Conservation (phyloP, 148 eudicot genomes). For the Oxyria digyna region DNA sequence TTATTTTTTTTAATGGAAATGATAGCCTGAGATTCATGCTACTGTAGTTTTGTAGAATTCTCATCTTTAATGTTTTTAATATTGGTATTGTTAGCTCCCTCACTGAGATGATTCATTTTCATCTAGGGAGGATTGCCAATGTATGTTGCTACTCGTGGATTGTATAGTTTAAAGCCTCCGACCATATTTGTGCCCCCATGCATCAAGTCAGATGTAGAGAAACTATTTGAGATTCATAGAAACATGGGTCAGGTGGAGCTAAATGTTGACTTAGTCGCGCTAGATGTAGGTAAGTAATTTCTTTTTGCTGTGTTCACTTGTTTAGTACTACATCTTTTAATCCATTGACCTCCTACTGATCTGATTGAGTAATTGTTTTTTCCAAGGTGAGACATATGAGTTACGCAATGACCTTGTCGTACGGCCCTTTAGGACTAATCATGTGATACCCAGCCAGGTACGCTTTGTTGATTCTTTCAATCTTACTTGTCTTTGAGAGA, state of each 20-base stretch:
- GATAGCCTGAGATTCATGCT: neutral
- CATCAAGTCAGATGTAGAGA: slow-evolving; percentile 82
- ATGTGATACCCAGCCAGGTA: slow-evolving; percentile 94
- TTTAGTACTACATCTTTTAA: neutral
- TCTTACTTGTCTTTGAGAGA: neutral
- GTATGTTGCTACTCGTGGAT: slow-evolving; percentile 89
- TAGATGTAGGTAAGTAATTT: slow-evolving; percentile 55
- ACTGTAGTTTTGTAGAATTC: neutral
- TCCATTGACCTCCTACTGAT: neutral
- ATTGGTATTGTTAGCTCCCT: neutral
- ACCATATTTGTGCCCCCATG: slow-evolving; percentile 86
- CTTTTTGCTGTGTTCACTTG: neutral
- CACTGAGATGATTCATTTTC: slow-evolving; percentile 13
- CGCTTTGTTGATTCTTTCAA: slow-evolving; percentile 10
- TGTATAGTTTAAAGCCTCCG: slow-evolving; percentile 82
- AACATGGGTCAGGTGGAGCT: slow-evolving; percentile 79
- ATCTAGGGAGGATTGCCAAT: slow-evolving; percentile 91
- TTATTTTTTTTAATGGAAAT: neutral
- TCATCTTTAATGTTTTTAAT: neutral
- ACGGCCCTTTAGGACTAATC: slow-evolving; percentile 86
- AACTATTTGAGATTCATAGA: slow-evolving; percentile 72
- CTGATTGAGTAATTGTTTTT: neutral
- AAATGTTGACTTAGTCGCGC: slow-evolving; percentile 74
- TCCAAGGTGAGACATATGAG: slow-evolving; percentile 81
- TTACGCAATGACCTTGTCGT: slow-evolving; percentile 85